Conservation (phyloP, 2,329 filamentous ascomycete genomes). For the Alternaria panax region DNA sequence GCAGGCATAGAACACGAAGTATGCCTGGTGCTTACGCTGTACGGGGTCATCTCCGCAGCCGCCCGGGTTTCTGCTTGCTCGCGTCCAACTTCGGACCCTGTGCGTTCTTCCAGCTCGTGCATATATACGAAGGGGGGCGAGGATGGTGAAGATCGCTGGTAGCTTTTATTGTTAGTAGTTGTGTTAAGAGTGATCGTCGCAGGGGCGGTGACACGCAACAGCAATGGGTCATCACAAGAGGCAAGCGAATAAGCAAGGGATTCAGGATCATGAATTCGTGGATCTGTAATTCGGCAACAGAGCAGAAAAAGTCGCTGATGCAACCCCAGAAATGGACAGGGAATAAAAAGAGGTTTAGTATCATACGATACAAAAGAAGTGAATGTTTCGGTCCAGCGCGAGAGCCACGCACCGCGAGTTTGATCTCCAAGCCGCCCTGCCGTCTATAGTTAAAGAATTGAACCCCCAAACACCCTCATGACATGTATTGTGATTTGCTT, state of each 20-base stretch:
- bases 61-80: slow-evolving; percentile 2
- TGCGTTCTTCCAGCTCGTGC: neutral
- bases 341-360: slow-evolving; percentile 19
- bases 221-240: neutral
- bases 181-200: neutral
- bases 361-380: slow-evolving; percentile 27
- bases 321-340: slow-evolving; percentile 12
- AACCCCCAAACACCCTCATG: slow-evolving; percentile 1
- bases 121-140: neutral
- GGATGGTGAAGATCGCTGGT: neutral
- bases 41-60: slow-evolving; percentile 8
- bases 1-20: slow-evolving; percentile 6
- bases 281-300: slow-evolving; percentile 16
- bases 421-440: slow-evolving; percentile 24
- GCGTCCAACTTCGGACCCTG: neutral
- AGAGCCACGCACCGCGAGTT: slow-evolving; percentile 12
- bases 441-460: slow-evolving; percentile 14
- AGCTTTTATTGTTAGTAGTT: neutral
- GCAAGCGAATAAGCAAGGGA: neutral
- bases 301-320: slow-evolving; percentile 8
- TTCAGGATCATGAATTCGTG: slow-evolving; percentile 16
- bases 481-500: slow-evolving; percentile 13
- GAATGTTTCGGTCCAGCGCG: slow-evolving; percentile 22
- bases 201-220: neutral
- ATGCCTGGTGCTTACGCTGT: neutral